These are phyloP conservation scores for Cyclaneusma minus DNA, from an alignment of 2,329 filamentous ascomycete genomes.

Conservation along the genomic window DNA sequence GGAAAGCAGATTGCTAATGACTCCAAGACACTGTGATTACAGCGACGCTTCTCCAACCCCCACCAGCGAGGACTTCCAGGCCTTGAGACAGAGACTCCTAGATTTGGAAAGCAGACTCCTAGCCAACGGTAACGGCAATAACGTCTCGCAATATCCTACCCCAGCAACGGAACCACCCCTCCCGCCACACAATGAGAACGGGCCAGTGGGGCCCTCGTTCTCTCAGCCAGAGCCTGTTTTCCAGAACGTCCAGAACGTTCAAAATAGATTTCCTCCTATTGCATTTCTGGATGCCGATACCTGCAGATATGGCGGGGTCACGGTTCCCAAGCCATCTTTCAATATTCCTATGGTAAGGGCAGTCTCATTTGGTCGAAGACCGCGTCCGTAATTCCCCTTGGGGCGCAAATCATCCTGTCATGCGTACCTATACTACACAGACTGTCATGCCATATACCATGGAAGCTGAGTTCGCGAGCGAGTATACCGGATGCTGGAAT, in stretches of 20 bases:
- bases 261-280: constrained; percentile 24
- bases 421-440: no score
- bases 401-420: not conserved
- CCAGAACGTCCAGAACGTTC: constrained; percentile 12
- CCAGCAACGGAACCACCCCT: constrained; percentile 1
- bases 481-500: no score
- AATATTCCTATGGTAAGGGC: constrained; percentile 23
- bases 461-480: no score
- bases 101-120: constrained; percentile 23
- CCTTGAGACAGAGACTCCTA: constrained; percentile 21
- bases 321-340: constrained; percentile 22
- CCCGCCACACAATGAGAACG: not conserved
- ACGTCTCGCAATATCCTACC: constrained; percentile 6
- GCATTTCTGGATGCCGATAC: constrained; percentile 27
- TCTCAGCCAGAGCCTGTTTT: constrained; percentile 7
- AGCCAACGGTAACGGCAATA: constrained; percentile 7
- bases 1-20: no score
- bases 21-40: constrained; percentile 28
- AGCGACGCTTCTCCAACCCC: constrained; percentile 20
- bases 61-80: constrained; percentile 24
- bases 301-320: constrained; percentile 22
- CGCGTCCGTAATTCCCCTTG: no score
- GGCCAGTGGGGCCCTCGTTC: constrained; percentile 7
- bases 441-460: no score
- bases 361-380: no score